A percentile compares a stretch with the other conserved stretches of the same genome.
These are phyloP conservation scores for Aspergillus tamarii DNA, from an alignment of 2,329 filamentous ascomycete species.

Conservation along the genomic window DNA sequence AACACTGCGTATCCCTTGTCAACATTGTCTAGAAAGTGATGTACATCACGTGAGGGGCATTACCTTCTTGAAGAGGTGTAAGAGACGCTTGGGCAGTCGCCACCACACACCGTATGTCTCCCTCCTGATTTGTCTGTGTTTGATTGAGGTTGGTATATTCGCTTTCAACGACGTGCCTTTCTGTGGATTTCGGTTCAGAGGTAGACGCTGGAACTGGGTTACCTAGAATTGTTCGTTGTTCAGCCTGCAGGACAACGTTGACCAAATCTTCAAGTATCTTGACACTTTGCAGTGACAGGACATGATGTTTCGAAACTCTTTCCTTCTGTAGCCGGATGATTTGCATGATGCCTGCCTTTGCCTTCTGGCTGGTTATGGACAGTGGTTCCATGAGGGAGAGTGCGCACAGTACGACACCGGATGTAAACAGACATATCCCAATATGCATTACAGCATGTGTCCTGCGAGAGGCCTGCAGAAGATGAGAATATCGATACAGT, in stretches of 20 bases:
- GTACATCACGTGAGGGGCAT: neutral
- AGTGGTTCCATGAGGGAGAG: constrained; percentile 16
- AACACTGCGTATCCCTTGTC: neutral
- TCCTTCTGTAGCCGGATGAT: constrained; percentile 15
- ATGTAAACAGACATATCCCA: constrained; percentile 23
- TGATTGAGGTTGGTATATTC: too few relatives aligned
- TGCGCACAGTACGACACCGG: constrained; percentile 19
- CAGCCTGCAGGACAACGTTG: constrained; percentile 11
- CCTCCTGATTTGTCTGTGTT: neutral
- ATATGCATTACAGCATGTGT: constrained; percentile 20
- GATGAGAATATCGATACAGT: constrained; percentile 9
- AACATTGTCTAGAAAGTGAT: neutral
- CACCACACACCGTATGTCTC: too few relatives aligned
- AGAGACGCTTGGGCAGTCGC: neutral
- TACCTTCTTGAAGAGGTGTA: neutral
- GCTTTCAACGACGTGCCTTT: neutral
- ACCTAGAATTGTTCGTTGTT: constrained; percentile 12
- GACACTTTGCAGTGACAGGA: constrained; percentile 16
- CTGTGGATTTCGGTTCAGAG: neutral
- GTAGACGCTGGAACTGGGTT: neutral
- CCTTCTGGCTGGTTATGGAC: constrained; percentile 12
- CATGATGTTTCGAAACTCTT: constrained; percentile 10
- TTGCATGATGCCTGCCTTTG: constrained; percentile 16
- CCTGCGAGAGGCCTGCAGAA: constrained; percentile 16
- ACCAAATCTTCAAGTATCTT: constrained; percentile 14